phyloP scores from a whole-genome alignment of 306 rosid species.

The Parietaria judaica region DNA sequence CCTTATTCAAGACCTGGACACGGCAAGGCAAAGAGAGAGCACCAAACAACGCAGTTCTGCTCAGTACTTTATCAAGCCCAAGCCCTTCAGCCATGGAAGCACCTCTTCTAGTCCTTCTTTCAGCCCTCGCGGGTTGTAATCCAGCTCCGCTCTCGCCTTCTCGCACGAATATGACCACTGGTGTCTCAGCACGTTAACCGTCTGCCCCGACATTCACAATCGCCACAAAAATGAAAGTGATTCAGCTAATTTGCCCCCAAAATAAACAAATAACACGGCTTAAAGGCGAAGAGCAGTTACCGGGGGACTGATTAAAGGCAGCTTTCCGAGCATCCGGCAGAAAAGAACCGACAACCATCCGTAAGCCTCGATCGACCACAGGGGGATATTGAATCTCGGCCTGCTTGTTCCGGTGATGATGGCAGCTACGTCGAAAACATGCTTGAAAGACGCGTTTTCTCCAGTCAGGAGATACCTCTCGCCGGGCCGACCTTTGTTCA shows the following conservation, averaged over 20 bases:
- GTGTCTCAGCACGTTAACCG: constrained; percentile 56
- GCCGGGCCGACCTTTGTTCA: constrained; percentile 58
- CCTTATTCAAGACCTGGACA: background rate
- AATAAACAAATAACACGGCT: background rate
- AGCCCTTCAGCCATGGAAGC: constrained; percentile 62
- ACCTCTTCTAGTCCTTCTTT: constrained; percentile 76
- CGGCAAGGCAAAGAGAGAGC: background rate
- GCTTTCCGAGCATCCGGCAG: constrained; percentile 57
- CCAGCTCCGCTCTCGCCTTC: constrained; percentile 42
- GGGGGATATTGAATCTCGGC: constrained; percentile 51
- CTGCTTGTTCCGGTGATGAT: constrained; percentile 45
- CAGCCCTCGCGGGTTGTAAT: constrained; percentile 55
- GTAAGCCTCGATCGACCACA: constrained; percentile 65
- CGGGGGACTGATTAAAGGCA: constrained; percentile 87
- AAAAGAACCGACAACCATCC: constrained; percentile 56
- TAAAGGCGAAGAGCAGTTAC: constrained; percentile 20
- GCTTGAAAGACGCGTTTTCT: constrained; percentile 72
- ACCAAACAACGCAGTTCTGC: background rate
- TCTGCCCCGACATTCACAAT: constrained; percentile 44
- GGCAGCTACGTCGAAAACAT: constrained; percentile 73
- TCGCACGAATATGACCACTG: constrained; percentile 70
- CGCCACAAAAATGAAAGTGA: background rate
- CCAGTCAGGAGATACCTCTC: constrained; percentile 73
- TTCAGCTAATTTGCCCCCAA: background rate
- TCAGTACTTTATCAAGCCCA: constrained; percentile 49